Evolutionary conservation across 352 stramenopile species (phyloP), one percentile per base, ranked within the genome.

Genomic region (Globisporangium rhizosaccharum): DNA sequence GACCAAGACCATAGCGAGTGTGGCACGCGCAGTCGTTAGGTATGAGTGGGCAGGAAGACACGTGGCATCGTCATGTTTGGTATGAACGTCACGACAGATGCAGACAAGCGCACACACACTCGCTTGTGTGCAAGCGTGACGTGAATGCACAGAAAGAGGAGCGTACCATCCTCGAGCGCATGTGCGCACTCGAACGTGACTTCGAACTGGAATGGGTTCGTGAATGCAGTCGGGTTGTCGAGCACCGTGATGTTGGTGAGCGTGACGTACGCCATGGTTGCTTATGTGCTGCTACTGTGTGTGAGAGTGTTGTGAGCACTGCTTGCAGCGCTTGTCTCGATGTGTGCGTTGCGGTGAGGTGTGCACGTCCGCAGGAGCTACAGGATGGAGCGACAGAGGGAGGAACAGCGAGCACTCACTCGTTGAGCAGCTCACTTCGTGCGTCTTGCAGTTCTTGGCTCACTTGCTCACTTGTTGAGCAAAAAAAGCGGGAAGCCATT

Each of bases 161-260:
- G 77, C 76, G 68, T 59, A 92, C 85, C 90, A 57, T 98, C 96
- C 61, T 98, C 87, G 3, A 99, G 82, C 57, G 95, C 86, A 72
- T 98, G 91, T 39, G 97, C 79, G 70, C 96, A 99, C 79, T 99
- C 97, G 79, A 99, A 99, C 2, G 96, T 99, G 68, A 99, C 97
- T 75, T 99, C 96, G 75, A 99, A 99, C 74, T 98, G 93, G 77
- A 99, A 99, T 18, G 96, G 95, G 76, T 98, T 99, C n/a, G 82
- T 94, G 71, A 99, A 99, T 51, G 78, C 79, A 52, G 92, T 96
- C 28, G 97, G 97, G 84, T 99, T 99, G 74, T 99, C 96, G 47
- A 99, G 82, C 58, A 99, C 96, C n/a, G 91, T 93, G 65, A 98
- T 95, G 75, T 96, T 96, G 42, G 87, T 93, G 41, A 98, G 75